phyloP scores from a whole-genome alignment of 495 filamentous ascomycete genomes.

The Bacidia rubella region DNA sequence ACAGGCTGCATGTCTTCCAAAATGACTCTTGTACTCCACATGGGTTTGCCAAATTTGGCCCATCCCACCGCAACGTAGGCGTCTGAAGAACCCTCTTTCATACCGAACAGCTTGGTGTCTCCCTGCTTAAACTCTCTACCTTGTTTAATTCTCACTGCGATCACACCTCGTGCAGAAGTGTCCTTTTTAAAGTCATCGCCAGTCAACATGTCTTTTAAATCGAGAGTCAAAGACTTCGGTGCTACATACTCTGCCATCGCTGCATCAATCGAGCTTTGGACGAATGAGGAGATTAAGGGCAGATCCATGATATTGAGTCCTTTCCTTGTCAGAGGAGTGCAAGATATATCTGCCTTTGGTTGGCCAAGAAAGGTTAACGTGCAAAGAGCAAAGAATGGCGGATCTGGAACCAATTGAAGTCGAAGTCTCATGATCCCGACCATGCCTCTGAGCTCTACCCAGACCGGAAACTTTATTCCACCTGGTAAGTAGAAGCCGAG shows the following conservation, averaged over 20 bases:
- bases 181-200: constrained; percentile 70
- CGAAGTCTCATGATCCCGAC: constrained; percentile 51
- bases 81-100: constrained; percentile 49
- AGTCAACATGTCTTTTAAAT: constrained; percentile 59
- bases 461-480: constrained; percentile 46
- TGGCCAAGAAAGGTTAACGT: constrained; percentile 67
- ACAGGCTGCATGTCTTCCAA: constrained; percentile 43
- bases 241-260: constrained; percentile 60
- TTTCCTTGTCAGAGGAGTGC: constrained; percentile 50
- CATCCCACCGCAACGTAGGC: constrained; percentile 58
- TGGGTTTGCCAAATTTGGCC: constrained; percentile 62
- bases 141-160: constrained; percentile 47
- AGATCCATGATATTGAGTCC: constrained; percentile 58
- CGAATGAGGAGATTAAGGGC: constrained; percentile 56
- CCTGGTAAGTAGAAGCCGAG: constrained; percentile 54
- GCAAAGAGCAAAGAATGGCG: constrained; percentile 55
- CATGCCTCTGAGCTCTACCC: constrained; percentile 56
- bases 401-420: constrained; percentile 56
- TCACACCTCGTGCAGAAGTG: constrained; percentile 46
- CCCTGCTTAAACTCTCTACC: constrained; percentile 54
- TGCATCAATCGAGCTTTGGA: constrained; percentile 58
- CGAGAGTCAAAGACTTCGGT: constrained; percentile 55
- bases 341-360: constrained; percentile 54
- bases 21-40: constrained; percentile 49
- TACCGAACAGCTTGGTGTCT: constrained; percentile 39